Conservation (phyloP, 2,329 filamentous ascomycete genomes). For the Monosporascus sp. region DNA sequence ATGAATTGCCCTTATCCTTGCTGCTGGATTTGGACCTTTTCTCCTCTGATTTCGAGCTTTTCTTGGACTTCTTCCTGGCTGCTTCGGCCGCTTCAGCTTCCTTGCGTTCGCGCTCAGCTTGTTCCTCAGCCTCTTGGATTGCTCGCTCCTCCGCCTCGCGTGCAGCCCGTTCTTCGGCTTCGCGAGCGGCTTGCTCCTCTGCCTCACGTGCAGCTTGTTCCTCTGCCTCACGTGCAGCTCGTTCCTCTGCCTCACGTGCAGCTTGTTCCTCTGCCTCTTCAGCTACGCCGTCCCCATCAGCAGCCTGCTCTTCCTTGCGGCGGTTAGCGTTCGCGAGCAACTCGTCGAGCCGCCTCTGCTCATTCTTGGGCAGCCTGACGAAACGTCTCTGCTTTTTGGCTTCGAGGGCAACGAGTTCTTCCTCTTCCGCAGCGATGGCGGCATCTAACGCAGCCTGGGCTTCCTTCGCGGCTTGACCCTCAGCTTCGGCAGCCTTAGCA, state of each 20-base stretch:
- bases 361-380: slow-evolving; percentile 32
- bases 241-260: slow-evolving; percentile 1
- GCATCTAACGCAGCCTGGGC: slow-evolving; percentile 1
- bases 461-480: background rate
- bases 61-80: slow-evolving; percentile 37
- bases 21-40: slow-evolving; percentile 28
- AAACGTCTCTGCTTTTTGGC: slow-evolving; percentile 33
- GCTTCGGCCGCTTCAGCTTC: slow-evolving; percentile 13
- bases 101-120: slow-evolving; percentile 20
- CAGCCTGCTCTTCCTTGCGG: slow-evolving; percentile 11
- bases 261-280: background rate
- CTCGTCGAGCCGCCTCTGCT: slow-evolving; percentile 20
- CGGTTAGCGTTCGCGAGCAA: slow-evolving; percentile 11
- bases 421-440: background rate
- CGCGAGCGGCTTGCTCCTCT: slow-evolving; percentile 16
- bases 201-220: slow-evolving; percentile 21
- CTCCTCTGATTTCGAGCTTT: slow-evolving; percentile 28
- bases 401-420: slow-evolving; percentile 7
- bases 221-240: slow-evolving; percentile 15
- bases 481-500: slow-evolving; percentile 1
- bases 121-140: slow-evolving; percentile 20
- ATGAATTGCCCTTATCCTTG: slow-evolving; percentile 19
- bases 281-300: slow-evolving; percentile 4
- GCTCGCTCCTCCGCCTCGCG: slow-evolving; percentile 21
- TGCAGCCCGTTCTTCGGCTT: slow-evolving; percentile 23